Evolutionary conservation across 306 rosid genomes (phyloP).

Genomic region (Cucurbita pepo): DNA sequence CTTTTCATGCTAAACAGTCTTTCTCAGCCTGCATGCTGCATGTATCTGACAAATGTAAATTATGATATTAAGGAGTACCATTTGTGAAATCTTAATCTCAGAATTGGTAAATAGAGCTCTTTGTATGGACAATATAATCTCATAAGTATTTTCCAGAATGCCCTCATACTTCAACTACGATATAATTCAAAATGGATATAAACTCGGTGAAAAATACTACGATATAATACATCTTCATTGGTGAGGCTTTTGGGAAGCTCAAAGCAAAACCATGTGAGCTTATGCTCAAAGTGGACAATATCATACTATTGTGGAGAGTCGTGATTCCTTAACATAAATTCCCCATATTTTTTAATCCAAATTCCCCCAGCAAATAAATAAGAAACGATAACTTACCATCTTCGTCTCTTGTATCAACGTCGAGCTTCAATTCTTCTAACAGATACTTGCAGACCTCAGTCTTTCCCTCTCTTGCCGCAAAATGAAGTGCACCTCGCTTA

Average conservation of each 20-base stretch:
- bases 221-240: no score
- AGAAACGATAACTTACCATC: conserved; percentile 30
- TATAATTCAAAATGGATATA: not conserved
- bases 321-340: not conserved
- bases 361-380: not conserved
- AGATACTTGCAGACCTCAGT: conserved; percentile 64
- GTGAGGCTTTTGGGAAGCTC: no score
- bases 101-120: not conserved
- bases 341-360: not conserved
- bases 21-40: not conserved
- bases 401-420: conserved; percentile 65
- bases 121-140: not conserved
- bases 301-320: no score
- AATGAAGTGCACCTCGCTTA: conserved; percentile 87
- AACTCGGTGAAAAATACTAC: not conserved
- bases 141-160: not conserved
- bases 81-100: not conserved
- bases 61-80: not conserved
- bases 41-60: not conserved
- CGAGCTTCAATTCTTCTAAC: conserved; percentile 60
- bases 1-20: not conserved
- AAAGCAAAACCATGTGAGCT: no score
- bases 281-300: no score
- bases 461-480: conserved; percentile 78
- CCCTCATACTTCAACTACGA: not conserved